Evolutionary conservation across 331 rosid species (phyloP).

Genomic region (Spiraea crenata): DNA sequence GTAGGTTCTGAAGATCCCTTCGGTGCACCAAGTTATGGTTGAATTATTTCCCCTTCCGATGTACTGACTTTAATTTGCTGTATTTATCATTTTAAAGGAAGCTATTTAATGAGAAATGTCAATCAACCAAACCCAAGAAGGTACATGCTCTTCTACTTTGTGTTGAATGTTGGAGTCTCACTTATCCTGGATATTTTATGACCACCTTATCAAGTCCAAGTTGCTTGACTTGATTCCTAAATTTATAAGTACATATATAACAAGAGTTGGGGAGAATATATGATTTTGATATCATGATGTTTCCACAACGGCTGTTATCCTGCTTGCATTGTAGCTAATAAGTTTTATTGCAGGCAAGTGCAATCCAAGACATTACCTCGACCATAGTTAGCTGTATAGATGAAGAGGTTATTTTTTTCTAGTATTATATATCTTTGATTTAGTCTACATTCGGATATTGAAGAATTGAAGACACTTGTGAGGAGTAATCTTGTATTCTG

Average conservation of each 20-base stretch:
- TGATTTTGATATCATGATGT: neutral
- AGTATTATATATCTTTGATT: neutral
- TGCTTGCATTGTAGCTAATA: neutral
- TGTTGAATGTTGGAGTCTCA: neutral
- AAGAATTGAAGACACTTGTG: neutral
- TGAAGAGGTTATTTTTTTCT: slow-evolving; percentile 20
- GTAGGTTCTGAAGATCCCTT: slow-evolving; percentile 30
- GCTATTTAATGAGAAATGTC: slow-evolving; percentile 52
- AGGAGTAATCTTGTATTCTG: slow-evolving; percentile 10
- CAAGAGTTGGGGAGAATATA: neutral
- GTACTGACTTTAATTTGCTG: neutral
- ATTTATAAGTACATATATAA: neutral
- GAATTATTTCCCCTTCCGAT: neutral
- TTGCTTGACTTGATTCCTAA: too few relatives aligned
- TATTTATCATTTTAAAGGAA: slow-evolving; percentile 49
- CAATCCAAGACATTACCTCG: slow-evolving; percentile 13
- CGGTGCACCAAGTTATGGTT: slow-evolving; percentile 8
- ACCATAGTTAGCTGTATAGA: slow-evolving; percentile 18
- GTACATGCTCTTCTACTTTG: slow-evolving; percentile 35
- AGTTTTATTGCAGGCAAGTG: slow-evolving; percentile 32
- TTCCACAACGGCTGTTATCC: neutral
- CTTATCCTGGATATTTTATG: neutral
- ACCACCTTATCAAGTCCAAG: neutral
- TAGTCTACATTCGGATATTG: neutral
- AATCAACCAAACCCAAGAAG: slow-evolving; percentile 50